Conservation (phyloP, 2,329 filamentous ascomycete genomes). For the Fusarium sp. region DNA sequence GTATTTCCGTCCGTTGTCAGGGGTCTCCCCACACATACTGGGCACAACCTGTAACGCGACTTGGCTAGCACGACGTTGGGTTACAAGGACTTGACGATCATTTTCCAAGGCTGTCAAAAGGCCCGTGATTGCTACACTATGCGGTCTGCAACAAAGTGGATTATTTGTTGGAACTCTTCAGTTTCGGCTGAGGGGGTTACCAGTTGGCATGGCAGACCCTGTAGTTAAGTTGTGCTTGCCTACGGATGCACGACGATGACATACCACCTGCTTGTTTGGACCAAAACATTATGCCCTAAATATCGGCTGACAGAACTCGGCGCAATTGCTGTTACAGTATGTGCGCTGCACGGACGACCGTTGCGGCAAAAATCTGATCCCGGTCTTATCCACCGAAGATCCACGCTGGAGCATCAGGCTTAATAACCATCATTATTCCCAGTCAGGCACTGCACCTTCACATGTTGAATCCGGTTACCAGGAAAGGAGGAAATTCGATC, state of each 20-base stretch:
- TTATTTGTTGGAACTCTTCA: background rate
- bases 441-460: too few species aligned
- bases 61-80: background rate
- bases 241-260: background rate
- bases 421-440: too few species aligned
- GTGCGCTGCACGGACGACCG: background rate
- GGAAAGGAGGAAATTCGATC: too few species aligned
- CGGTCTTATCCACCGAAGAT: background rate
- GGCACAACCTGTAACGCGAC: background rate
- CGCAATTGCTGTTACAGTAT: background rate
- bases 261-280: background rate
- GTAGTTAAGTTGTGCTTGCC: background rate
- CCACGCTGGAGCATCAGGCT: background rate
- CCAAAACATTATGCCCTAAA: background rate
- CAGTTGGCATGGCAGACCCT: background rate
- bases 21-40: background rate
- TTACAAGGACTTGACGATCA: constrained; percentile 13
- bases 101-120: constrained; percentile 14
- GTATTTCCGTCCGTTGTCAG: background rate
- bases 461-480: too few species aligned
- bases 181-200: background rate
- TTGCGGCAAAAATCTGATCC: constrained; percentile 12
- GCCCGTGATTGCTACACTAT: constrained; percentile 20
- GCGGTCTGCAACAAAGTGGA: background rate
- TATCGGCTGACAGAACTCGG: background rate